Conservation (phyloP, 192 early-diverging fungal species). For the Entomortierella chlamydospora region DNA sequence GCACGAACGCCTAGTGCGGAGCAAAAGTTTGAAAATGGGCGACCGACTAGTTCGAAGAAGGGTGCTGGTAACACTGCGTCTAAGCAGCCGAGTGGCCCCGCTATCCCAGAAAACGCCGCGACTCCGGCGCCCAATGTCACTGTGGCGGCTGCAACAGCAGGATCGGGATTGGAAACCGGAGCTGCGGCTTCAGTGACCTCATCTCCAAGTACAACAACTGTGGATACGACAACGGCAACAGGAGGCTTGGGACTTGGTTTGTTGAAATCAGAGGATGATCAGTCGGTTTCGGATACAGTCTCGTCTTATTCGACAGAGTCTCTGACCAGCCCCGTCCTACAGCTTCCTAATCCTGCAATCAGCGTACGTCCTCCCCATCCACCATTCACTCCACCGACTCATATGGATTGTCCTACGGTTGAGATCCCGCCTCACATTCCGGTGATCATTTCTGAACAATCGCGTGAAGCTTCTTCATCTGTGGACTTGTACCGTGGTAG, state of each 20-base stretch:
- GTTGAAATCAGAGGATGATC: constrained; percentile 20
- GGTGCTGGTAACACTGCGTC: not conserved
- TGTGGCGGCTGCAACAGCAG: constrained; percentile 2
- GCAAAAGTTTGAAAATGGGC: constrained; percentile 46
- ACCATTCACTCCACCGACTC: constrained; percentile 56
- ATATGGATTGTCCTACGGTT: constrained; percentile 71
- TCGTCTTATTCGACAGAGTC: constrained; percentile 32
- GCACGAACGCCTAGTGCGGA: constrained; percentile 57
- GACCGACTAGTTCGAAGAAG: constrained; percentile 18
- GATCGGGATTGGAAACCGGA: constrained; percentile 6
- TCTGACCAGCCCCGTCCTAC: constrained; percentile 20
- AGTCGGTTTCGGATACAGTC: constrained; percentile 24
- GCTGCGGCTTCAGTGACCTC: constrained; percentile 22
- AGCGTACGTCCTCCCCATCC: constrained; percentile 40
- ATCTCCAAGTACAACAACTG: constrained; percentile 24
- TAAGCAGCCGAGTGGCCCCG: constrained; percentile 13
- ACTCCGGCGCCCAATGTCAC: not conserved
- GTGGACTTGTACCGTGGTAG: constrained; percentile 81
- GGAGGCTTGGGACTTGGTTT: constrained; percentile 2
- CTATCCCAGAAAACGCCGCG: constrained; percentile 12
- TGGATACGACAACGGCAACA: constrained; percentile 15
- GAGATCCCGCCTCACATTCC: constrained; percentile 73
- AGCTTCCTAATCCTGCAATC: constrained; percentile 17
- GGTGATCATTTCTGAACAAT: constrained; percentile 82
- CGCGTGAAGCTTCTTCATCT: constrained; percentile 74